Percentiles rank a stretch among this genome's conserved stretches.
These are phyloP conservation scores for Polytolypa hystricis DNA, from an alignment of 2,329 filamentous ascomycete species.

Conservation along the genomic window DNA sequence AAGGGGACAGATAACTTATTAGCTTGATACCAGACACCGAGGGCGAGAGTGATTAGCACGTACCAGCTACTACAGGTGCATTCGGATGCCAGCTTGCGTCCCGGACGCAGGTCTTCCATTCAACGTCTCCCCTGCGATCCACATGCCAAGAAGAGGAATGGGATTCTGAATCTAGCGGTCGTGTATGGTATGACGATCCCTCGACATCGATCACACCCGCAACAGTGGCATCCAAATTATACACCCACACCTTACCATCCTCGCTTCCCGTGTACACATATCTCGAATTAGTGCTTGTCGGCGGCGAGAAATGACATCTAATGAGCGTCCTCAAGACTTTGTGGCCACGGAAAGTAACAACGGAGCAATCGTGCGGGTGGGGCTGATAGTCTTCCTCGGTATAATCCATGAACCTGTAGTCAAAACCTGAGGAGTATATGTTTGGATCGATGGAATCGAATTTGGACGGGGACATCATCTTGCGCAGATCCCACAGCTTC, in stretches of 20 bases:
- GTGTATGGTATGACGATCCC: conserved; percentile 53
- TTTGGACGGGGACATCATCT: conserved; percentile 64
- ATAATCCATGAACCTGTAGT: conserved; percentile 50
- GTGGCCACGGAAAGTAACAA: conserved; percentile 90
- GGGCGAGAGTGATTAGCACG: conserved; percentile 17
- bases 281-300: conserved; percentile 70
- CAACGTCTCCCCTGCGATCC: conserved; percentile 38
- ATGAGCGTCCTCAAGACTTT: conserved; percentile 82
- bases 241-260: conserved; percentile 82
- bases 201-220: conserved; percentile 70
- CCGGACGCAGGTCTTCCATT: conserved; percentile 68
- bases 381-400: conserved; percentile 45
- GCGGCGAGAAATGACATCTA: conserved; percentile 87
- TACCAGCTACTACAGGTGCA: conserved; percentile 64
- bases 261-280: conserved; percentile 91
- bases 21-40: not conserved
- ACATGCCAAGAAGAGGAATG: conserved; percentile 47
- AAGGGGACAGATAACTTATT: conserved; percentile 16
- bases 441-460: conserved; percentile 42
- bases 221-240: conserved; percentile 82
- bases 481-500: conserved; percentile 92
- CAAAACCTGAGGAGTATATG: conserved; percentile 48
- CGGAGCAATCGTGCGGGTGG: conserved; percentile 75
- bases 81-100: conserved; percentile 88
- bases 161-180: conserved; percentile 43